Evolutionary conservation across 1,284 basidiomycete species (phyloP), one percentile per base, ranked within the genome.

Genomic region (Neolentinus lepideus): DNA sequence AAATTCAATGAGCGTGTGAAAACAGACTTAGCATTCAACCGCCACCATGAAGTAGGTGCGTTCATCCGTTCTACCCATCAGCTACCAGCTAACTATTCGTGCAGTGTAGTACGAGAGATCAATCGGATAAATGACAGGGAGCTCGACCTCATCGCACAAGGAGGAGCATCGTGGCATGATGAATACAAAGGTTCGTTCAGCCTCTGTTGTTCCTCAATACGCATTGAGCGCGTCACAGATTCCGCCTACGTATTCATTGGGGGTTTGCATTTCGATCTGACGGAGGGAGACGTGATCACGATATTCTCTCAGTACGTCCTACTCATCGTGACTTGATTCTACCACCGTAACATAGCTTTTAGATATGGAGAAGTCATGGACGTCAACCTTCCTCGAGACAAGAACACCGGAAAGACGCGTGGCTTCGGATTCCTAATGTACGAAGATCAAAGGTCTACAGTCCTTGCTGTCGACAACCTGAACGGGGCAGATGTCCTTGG

Each of bases 361-460:
- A 95, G 92, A 71, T 98, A 90, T 71, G 96, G 96, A 24, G 96
- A 99, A 69, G 81, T 98, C 25, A 88, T 94, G 74, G 94, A 99
- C 66, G 79, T 98, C 58, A 94, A 98, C 68, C 79, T 99, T 67
- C 96, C 97, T 21, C 83, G 94, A 51, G 92, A 96, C 72, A 93
- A 94, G 67, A 79, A 88, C 59, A 94, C 94, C 0, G 91, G 92
- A 29, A 94, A 94, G 68, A 78, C 87, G 2, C 84, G 79, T 63
- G 97, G 97, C 0, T 99, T 99, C 67, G 95, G 85, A 2, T 99
- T 98, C 73, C 75, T 99, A 59, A 98, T 99, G 95, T 99, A 98
- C 71, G 92, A 97, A 72, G 94, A 99, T 73, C 97, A 99, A 72
- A 83, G 93, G 50, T 95, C 92, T 56, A 99, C 97, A 2, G 74